Base-by-base conservation (phyloP, 1,284 basidiomycete species). In the Ustilago trichophora region DNA sequence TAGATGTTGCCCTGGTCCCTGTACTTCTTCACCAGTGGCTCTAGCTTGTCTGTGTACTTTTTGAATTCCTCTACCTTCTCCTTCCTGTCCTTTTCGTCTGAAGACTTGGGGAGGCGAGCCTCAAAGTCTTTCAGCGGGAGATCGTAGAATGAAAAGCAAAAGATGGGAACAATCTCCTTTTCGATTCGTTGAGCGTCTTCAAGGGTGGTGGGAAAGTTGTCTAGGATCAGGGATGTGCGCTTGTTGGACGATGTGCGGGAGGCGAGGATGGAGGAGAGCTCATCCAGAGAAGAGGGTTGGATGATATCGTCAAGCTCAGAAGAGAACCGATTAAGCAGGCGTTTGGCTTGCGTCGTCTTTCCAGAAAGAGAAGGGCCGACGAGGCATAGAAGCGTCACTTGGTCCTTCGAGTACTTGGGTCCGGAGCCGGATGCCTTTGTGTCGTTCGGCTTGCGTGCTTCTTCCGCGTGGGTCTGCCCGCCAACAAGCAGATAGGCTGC, bases 81-180 rank as follows among this genome's bases (percentile, higher is more conserved):
- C 37, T 40, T 37, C 10, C 12, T 47, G 1, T 55, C 45, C 11
- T 64, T 38, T 7, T 48, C 57, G 13, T 21, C 42, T n/a, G 33
- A 19, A 2, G 26, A 26, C 27, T 44, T 43, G 6, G 54, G 34
- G 13, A 73, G 44, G 18, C 74, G 56, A 32, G 63, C 52, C 26
- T 51, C 49, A 26, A 59, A 69, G 21, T 72, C 59, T 29, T 51
- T 43, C 11, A 56, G 31, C 12, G 70, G 63, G 4, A 74, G 42
- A 29, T 74, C 74, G 47, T 74, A 74, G 50, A 68, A 76, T 27
- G 73, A 57, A 35, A 72, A 58, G 19, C 68, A 60, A 15, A 74
- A 72, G 47, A 76, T 76, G 35, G 71, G 72, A 5, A 57, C 62
- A 18, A 72, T 18, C 38, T 72, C 62, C 9, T 42, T 22, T 25